These are phyloP conservation scores for Saccharum spontaneum DNA, from an alignment of 176 grass and related monocot species.

Conservation along the genomic window DNA sequence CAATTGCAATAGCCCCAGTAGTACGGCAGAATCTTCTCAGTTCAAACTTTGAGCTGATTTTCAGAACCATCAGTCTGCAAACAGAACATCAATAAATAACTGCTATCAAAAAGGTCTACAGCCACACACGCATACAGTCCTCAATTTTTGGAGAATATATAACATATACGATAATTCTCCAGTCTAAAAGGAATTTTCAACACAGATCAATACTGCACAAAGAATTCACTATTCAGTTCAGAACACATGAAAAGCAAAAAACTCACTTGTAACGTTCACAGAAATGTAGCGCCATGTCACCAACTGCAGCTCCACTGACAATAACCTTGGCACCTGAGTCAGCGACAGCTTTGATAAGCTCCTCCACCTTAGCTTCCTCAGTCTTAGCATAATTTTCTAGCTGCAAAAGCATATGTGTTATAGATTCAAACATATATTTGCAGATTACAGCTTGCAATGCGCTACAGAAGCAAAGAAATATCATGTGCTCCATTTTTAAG, in stretches of 20 bases:
- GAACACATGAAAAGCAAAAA: conserved; percentile 20
- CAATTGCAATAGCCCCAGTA: too few species aligned
- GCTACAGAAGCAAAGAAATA: conserved; percentile 20
- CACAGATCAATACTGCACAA: neutral
- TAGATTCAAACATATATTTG: conserved; percentile 7
- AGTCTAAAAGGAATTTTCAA: neutral
- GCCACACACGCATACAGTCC: neutral
- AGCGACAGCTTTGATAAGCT: conserved; percentile 93
- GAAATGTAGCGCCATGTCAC: conserved; percentile 98
- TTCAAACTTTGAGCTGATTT: too few species aligned
- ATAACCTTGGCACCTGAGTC: conserved; percentile 91
- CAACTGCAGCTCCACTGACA: conserved; percentile 93
- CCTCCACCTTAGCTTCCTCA: conserved; percentile 94
- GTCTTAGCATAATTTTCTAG: conserved; percentile 98
- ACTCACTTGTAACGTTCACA: conserved; percentile 97
- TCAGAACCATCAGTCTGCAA: too few species aligned
- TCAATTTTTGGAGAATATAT: neutral
- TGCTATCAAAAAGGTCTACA: neutral
- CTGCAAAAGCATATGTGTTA: conserved; percentile 38
- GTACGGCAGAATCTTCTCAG: too few species aligned
- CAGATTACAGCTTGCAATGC: neutral
- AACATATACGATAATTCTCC: neutral
- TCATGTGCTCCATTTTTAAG: neutral
- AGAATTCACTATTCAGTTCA: conserved; percentile 1
- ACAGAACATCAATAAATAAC: neutral